phyloP scores from a whole-genome alignment of 352 stramenopile genomes.

The Blastocystis sp. region DNA sequence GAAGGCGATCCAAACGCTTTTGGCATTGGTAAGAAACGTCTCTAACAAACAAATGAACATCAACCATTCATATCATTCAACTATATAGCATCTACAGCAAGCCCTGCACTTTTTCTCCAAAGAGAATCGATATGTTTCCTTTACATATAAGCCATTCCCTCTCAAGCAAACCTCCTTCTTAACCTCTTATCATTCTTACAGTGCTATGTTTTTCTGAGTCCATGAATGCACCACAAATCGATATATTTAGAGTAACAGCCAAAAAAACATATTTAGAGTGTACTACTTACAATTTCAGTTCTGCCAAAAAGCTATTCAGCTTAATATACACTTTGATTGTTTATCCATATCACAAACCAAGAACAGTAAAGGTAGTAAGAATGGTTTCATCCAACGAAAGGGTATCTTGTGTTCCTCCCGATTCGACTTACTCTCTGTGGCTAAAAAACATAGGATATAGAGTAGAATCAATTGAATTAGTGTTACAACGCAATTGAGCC shows the following conservation, averaged over 20 bases:
- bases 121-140: constrained; percentile 94
- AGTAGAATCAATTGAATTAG: too few species aligned
- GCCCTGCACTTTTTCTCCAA: constrained; percentile 99
- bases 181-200: constrained; percentile 99
- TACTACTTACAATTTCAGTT: too few species aligned
- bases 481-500: too few species aligned
- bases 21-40: background rate
- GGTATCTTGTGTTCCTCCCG: too few species aligned
- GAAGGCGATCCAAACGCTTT: background rate
- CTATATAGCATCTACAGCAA: constrained; percentile 88
- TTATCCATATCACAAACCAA: too few species aligned
- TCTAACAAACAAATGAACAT: background rate
- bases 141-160: constrained; percentile 20
- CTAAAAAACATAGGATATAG: too few species aligned
- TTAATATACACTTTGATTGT: too few species aligned
- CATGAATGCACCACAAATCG: constrained; percentile 95
- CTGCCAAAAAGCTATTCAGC: constrained; percentile 90
- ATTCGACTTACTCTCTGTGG: too few species aligned
- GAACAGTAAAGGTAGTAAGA: too few species aligned
- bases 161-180: constrained; percentile 75
- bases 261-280: too few species aligned
- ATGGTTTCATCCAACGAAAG: too few species aligned
- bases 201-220: constrained; percentile 96
- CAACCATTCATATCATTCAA: constrained; percentile 50
- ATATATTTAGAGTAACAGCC: background rate